Evolutionary conservation across 129 eudicot genomes (phyloP).

Genomic region (Erigeron canadensis): DNA sequence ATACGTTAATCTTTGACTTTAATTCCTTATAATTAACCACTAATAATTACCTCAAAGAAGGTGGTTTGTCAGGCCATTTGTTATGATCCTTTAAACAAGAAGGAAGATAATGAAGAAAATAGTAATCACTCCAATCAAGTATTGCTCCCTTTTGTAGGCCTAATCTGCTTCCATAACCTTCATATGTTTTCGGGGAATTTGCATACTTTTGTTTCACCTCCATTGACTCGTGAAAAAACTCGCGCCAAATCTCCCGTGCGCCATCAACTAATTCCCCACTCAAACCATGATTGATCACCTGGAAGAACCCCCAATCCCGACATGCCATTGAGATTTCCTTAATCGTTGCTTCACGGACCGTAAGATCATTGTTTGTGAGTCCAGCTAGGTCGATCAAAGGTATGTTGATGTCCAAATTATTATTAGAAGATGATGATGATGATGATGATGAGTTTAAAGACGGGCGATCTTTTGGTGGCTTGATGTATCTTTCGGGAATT

Average conservation of each 20-base stretch:
- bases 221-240: slow-evolving; percentile 82
- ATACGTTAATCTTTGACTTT: neutral
- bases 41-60: slow-evolving; percentile 63
- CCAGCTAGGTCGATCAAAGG: slow-evolving; percentile 65
- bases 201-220: slow-evolving; percentile 76
- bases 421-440: no score
- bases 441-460: slow-evolving; percentile 2
- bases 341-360: slow-evolving; percentile 25
- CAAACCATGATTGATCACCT: slow-evolving; percentile 74
- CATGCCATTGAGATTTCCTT: slow-evolving; percentile 52
- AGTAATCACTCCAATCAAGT: slow-evolving; percentile 92
- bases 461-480: slow-evolving; percentile 64
- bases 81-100: slow-evolving; percentile 51
- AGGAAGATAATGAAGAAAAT: slow-evolving; percentile 80
- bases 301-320: slow-evolving; percentile 80
- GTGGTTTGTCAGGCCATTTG: slow-evolving; percentile 79
- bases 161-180: slow-evolving; percentile 87
- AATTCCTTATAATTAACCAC: neutral
- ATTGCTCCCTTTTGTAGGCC: slow-evolving; percentile 76
- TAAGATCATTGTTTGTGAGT: slow-evolving; percentile 16
- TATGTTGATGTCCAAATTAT: slow-evolving; percentile 46
- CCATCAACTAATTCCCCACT: slow-evolving; percentile 54
- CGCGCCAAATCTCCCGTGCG: slow-evolving; percentile 68
- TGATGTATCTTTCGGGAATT: slow-evolving; percentile 65
- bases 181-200: slow-evolving; percentile 67